Evolutionary conservation across 176 grass and related monocot species (phyloP).

Genomic region (Chloris gayana): DNA sequence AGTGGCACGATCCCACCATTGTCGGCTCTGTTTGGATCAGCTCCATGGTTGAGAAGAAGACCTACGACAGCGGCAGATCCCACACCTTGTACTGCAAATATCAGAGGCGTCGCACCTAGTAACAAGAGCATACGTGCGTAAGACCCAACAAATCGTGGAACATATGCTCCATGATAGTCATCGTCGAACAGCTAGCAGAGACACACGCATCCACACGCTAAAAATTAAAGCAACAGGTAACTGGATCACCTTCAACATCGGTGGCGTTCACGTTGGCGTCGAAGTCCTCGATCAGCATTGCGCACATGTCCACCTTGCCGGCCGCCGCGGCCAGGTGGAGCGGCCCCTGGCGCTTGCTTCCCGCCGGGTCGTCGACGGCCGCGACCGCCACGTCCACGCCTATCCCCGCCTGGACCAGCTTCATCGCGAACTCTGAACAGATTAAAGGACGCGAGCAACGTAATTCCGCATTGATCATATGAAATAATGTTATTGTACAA

Average conservation of each 20-base stretch:
- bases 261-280: background rate
- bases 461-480: too few species aligned
- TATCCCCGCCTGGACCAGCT: background rate
- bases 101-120: constrained; percentile 17
- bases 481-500: too few species aligned
- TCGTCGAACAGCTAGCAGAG: too few species aligned
- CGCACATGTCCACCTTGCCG: constrained; percentile 11
- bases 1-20: background rate
- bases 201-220: too few species aligned
- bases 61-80: background rate
- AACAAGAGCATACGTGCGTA: background rate
- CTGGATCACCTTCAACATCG: background rate
- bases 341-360: background rate
- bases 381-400: background rate
- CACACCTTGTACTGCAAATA: constrained; percentile 19
- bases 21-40: constrained; percentile 18
- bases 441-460: background rate
- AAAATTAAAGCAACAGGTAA: background rate
- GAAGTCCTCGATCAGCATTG: background rate
- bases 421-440: background rate
- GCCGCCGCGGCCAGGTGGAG: constrained; percentile 18
- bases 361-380: background rate
- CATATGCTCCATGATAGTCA: too few species aligned
- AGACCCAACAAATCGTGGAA: too few species aligned
- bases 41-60: constrained; percentile 18